Percentiles rank a stretch among this genome's conserved stretches.
Evolutionary conservation across 306 rosid genomes (phyloP).

Genomic region (Inga leiocalycina): DNA sequence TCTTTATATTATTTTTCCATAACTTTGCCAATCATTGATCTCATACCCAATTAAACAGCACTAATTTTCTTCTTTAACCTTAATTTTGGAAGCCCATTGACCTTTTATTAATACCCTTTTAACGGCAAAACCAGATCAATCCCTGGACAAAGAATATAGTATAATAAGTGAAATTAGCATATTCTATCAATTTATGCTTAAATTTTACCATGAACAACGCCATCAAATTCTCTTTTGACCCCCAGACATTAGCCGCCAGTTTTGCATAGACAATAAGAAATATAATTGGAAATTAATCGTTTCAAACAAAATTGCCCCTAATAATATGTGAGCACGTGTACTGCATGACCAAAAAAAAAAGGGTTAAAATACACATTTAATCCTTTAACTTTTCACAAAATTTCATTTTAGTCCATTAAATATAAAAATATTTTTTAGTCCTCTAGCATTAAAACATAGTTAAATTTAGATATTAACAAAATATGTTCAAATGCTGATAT

Average conservation of each 20-base stretch:
- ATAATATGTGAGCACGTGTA: no score
- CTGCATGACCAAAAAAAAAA: no score
- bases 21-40: conserved; percentile 13
- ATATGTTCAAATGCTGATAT: no score
- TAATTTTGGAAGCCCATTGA: not conserved
- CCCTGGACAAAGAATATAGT: not conserved
- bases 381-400: no score
- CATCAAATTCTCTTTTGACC: conserved; percentile 15
- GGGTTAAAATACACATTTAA: no score
- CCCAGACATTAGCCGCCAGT: not conserved
- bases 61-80: conserved; percentile 8
- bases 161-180: not conserved
- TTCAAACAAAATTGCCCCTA: no score
- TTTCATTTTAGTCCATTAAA: no score
- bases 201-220: conserved; percentile 5
- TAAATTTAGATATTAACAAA: no score
- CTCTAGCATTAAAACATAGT: no score
- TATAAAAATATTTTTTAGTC: no score
- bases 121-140: not conserved
- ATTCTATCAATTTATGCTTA: not conserved
- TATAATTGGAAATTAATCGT: no score
- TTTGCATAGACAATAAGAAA: not conserved
- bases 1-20: not conserved
- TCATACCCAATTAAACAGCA: not conserved
- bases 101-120: not conserved